Evolutionary conservation across 2,329 filamentous ascomycete species (phyloP), one percentile per base, ranked within the genome.

Genomic region (Fusarium pininemorale): DNA sequence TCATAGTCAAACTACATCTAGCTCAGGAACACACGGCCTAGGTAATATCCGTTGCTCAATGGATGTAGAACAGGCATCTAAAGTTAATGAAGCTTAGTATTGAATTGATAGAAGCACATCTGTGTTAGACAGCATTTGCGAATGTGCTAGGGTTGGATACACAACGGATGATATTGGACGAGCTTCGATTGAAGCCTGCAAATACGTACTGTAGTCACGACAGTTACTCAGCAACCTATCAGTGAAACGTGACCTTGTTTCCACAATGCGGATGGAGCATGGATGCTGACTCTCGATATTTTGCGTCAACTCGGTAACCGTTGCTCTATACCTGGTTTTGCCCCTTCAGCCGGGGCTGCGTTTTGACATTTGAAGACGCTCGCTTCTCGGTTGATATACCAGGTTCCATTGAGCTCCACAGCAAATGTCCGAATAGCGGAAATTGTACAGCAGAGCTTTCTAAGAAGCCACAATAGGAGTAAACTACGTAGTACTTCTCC

Each of bases 221-320:
- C 56, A 70, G 66, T 66, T 63, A 63, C 70, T 73, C 48, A 70
- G 58, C 66, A 73, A 66, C 66, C 68, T 69, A 32, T 58, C 63
- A 37, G 44, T 63, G 63, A 72, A 72, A 72, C 69, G 50, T 42
- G 63, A 37, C 32, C 47, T 48, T 45, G 59, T 57, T 57, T 50
- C 65, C 62, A 63, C 66, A 63, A 45, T 30, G 37, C 57, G 38
- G 63, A 50, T 72, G 63, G 54, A 68, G 58, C 68, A 58, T 55
- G 60, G 51, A 63, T 63, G 39, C 24, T 45, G 50, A 41, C 51
- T 54, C 51, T 56, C n/a, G 48, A 41, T 47, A 58, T 55, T 68
- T 63, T 55, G 68, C 63, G 47, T 67, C 63, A 45, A 63, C 60
- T 60, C 28, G 32, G 30, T 45, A 55, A 48, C 26, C 32, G 18